Evolutionary conservation across 495 filamentous ascomycete genomes (phyloP).

Genomic region (Penicillium crystallinum): DNA sequence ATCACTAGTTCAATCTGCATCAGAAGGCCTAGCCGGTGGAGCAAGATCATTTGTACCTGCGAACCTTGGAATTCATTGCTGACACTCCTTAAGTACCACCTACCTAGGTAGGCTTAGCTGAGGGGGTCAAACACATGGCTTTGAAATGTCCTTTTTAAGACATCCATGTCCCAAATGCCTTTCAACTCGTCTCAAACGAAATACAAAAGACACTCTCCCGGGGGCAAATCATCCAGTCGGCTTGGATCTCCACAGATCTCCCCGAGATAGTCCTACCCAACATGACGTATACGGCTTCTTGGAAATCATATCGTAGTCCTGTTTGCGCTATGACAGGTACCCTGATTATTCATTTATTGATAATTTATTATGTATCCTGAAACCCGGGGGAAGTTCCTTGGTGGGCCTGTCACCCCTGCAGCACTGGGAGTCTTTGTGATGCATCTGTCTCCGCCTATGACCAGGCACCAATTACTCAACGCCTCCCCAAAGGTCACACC

Average conservation of each 20-base stretch:
- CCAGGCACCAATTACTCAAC: not conserved
- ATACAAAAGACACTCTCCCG: not conserved
- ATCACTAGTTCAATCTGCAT: not conserved
- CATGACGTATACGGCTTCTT: conserved; percentile 5
- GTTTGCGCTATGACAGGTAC: not conserved
- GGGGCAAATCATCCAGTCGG: not conserved
- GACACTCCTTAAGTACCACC: too few relatives aligned
- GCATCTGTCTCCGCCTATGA: not conserved
- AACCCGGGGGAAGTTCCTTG: conserved; percentile 1
- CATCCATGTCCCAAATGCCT: too few relatives aligned
- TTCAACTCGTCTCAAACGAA: not conserved
- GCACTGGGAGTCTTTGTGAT: not conserved
- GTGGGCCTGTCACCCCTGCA: conserved; percentile 9
- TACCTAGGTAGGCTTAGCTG: too few relatives aligned
- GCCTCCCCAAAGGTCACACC: not conserved
- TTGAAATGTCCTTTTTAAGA: too few relatives aligned
- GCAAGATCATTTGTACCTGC: not conserved
- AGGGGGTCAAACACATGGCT: not conserved
- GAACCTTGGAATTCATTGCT: not conserved
- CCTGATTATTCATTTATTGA: not conserved
- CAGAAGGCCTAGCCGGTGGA: not conserved
- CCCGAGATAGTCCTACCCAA: not conserved
- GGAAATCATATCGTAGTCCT: too few relatives aligned
- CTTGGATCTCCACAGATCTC: not conserved
- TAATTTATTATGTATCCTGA: not conserved